These are phyloP conservation scores for Galeopsis tetrahit DNA, from an alignment of 257 asterid species.

Conservation along the genomic window DNA sequence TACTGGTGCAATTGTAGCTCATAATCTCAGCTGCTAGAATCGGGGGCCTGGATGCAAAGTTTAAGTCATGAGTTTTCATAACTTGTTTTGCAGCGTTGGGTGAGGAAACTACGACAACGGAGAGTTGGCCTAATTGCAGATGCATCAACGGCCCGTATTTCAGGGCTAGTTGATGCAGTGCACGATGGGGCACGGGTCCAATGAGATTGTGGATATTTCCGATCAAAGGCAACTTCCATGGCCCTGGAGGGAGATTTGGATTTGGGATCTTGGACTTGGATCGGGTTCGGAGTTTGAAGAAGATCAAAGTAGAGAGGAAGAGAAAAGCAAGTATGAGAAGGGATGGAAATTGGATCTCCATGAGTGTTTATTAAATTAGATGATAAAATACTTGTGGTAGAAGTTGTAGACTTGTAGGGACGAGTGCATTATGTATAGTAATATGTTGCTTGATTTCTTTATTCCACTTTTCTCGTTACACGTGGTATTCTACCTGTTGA, in stretches of 20 bases:
- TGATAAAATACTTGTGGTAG: no score
- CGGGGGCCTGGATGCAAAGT: slow-evolving; percentile 44
- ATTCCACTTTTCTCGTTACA: no score
- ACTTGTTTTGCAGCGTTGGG: slow-evolving; percentile 40
- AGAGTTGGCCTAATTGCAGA: slow-evolving; percentile 39
- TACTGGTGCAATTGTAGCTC: slow-evolving; percentile 34
- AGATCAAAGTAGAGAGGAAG: background rate
- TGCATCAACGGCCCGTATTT: slow-evolving; percentile 48
- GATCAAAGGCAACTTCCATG: slow-evolving; percentile 39
- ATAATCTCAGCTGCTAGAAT: slow-evolving; percentile 34
- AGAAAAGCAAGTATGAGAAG: background rate
- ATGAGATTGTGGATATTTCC: slow-evolving; percentile 49
- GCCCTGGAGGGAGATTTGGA: slow-evolving; percentile 42
- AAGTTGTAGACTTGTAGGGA: no score
- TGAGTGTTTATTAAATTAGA: background rate
- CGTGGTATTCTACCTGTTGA: no score
- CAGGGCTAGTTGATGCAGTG: slow-evolving; percentile 30
- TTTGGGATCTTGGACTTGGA: background rate
- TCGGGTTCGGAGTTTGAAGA: background rate
- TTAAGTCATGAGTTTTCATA: slow-evolving; percentile 43
- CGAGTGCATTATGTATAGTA: no score
- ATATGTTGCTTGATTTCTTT: no score
- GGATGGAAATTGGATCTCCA: slow-evolving; percentile 17
- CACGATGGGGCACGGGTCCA: slow-evolving; percentile 33
- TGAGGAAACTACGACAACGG: slow-evolving; percentile 38